A percentile compares a stretch with the other conserved stretches of the same genome.
Evolutionary conservation across 228 moss, liverwort and hornwort genomes (phyloP).

Genomic region (Sphagnum fallax): DNA sequence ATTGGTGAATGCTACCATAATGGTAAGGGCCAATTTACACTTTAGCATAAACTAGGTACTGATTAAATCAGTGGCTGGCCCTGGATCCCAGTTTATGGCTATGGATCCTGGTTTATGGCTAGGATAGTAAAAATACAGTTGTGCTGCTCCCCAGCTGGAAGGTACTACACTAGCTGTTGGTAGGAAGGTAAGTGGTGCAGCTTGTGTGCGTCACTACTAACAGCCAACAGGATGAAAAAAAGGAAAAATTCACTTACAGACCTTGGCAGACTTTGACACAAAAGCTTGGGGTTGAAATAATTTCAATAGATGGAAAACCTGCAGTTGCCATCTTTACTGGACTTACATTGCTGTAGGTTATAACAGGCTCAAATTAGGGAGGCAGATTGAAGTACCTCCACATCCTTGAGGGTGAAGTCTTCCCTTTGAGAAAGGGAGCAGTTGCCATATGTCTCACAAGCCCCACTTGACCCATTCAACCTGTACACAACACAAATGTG

Average conservation of each 20-base stretch:
- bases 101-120: too few species aligned
- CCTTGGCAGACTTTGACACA: neutral
- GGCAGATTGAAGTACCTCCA: constrained; percentile 34
- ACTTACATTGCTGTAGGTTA: too few species aligned
- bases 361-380: neutral
- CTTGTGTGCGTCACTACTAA: too few species aligned
- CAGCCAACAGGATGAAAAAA: too few species aligned
- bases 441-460: constrained; percentile 78
- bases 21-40: too few species aligned
- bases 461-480: constrained; percentile 87
- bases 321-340: neutral
- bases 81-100: neutral
- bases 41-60: too few species aligned
- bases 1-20: too few species aligned
- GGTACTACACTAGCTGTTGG: neutral
- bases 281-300: neutral
- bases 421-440: constrained; percentile 72
- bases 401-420: constrained; percentile 71
- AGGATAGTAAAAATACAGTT: neutral
- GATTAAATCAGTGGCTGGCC: neutral
- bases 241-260: neutral
- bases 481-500: constrained; percentile 5
- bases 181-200: too few species aligned
- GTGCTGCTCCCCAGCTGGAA: neutral
- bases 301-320: neutral